These are phyloP conservation scores for Erythrophleum fordii DNA, from an alignment of 306 rosid genomes.

Conservation along the genomic window DNA sequence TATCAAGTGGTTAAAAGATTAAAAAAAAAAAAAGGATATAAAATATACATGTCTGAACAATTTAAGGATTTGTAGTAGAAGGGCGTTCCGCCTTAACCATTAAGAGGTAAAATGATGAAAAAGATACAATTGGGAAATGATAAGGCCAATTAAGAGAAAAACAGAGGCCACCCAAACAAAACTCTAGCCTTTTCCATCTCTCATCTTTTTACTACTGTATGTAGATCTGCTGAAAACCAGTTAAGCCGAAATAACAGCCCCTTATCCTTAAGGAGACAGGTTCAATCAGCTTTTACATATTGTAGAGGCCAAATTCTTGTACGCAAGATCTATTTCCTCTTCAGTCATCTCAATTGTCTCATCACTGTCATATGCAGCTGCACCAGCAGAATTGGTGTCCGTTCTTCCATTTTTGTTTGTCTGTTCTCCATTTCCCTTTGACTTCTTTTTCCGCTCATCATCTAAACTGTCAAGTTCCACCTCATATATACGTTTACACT, in stretches of 20 bases:
- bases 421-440: slow-evolving; percentile 39
- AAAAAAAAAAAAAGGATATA: neutral
- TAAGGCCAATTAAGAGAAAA: slow-evolving; percentile 12
- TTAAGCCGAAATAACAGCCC: slow-evolving; percentile 22
- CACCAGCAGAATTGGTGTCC: slow-evolving; percentile 30
- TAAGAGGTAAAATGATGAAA: neutral
- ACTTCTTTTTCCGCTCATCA: slow-evolving; percentile 47
- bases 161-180: slow-evolving; percentile 22
- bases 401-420: slow-evolving; percentile 38
- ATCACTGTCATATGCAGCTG: slow-evolving; percentile 73
- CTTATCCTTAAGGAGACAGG: slow-evolving; percentile 31
- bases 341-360: slow-evolving; percentile 91
- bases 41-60: neutral
- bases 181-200: neutral
- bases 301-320: slow-evolving; percentile 54
- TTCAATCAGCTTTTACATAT: slow-evolving; percentile 40
- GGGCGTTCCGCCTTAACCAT: neutral
- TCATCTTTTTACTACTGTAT: neutral
- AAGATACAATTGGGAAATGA: neutral
- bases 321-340: slow-evolving; percentile 82
- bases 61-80: neutral
- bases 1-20: neutral
- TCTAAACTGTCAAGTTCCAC: slow-evolving; percentile 54
- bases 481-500: slow-evolving; percentile 73
- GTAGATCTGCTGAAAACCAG: slow-evolving; percentile 6